Evolutionary conservation across 164 flowering plant species (phyloP), one percentile per base, ranked within the genome.

Genomic region (Taxillus chinensis): DNA sequence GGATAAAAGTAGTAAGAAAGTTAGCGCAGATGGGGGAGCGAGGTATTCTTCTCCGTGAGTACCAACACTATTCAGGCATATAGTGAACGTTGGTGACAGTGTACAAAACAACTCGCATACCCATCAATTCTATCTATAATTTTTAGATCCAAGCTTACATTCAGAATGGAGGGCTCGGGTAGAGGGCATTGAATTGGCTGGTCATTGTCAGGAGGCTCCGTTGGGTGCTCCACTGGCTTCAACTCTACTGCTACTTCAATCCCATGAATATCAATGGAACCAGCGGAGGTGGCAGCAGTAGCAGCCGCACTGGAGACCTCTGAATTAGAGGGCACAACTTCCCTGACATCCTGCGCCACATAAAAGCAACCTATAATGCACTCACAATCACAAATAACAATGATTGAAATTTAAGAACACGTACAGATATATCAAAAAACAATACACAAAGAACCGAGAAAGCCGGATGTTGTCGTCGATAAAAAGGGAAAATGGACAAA

Each of bases 121-220:
- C 27, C 27, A 27, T 27, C 27, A 27, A 27, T 27, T 27, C 27
- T 27, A 27, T 27, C 27, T 27, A 27, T 27, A 27, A 27, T 27
- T 27, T 27, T 27, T 27, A 55, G 10, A 45, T 60, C 16, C 48
- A 61, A 48, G 40, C 96, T 85, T 79, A 93, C 98, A 77, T 93
- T 88, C 1, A 90, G 86, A 70, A 93, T 88, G 27, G 98, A 90
- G 56, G 96, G 97, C 66, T 93, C 98, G 3, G 98, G 97, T 52
- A 83, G 66, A 4, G 98, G 98, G 64, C 98, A 93, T 60, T 80
- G 86, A 55, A 93, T 80, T 40, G 98, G 97, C 59, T 42, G 80
- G 71, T 90, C 97, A 78, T 73, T 79, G 72, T 86, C 84, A 52
- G 83, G 73, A 72, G 98, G 98, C 73, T 93, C 97, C 16, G 74